Base-by-base conservation (phyloP, 257 asterid species). In the Przewalskia tangutica region DNA sequence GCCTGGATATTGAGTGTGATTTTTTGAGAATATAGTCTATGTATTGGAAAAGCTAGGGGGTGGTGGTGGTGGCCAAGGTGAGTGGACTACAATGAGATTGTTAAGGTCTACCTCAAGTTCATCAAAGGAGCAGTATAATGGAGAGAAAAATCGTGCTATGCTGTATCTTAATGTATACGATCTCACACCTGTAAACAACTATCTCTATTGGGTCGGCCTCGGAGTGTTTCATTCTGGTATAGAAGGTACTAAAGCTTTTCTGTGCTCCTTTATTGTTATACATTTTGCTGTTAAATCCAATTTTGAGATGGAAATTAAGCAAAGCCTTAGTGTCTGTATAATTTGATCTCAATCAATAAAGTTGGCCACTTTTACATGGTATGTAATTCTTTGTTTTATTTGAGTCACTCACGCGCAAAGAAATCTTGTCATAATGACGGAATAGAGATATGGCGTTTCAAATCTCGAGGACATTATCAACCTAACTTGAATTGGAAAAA, bases 191-290 rank as follows among this genome's bases (percentile, higher is more conserved):
- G 59, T 91, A 63, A 94, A 94, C 92, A 89, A 89, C 89, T 94
- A 92, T 66, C 91, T 94, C 17, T 94, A 94, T 76, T 94, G 97
- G 97, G 89, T 90, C 27, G 98, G 98, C 79, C 88, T 91, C 48
- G 98, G 98, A 56, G 90, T 94, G 81, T 94, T 90, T 84, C 98
- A 92, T 88, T 92, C 98, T 12, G 98, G 98, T 40, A 90, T 94
- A 85, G 97, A 94, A 94, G 97, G 98, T 94, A 94, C 48, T 11
- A 75, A 79, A 42, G 12, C 20, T 12, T 75, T 2, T 32, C 18
- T 6, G 3, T 40, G 67, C 44, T 13, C 73, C 70, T 77, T 66
- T 58, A 27, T 48, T 14, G 16, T 23, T 27, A 27, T 75, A 8
- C 42, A 23, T 73, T 48, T 14, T 50, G 80, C 5, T 50, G 62